These are phyloP conservation scores for Phytophthora sp. DNA, from an alignment of 352 stramenopile genomes.

Conservation along the genomic window DNA sequence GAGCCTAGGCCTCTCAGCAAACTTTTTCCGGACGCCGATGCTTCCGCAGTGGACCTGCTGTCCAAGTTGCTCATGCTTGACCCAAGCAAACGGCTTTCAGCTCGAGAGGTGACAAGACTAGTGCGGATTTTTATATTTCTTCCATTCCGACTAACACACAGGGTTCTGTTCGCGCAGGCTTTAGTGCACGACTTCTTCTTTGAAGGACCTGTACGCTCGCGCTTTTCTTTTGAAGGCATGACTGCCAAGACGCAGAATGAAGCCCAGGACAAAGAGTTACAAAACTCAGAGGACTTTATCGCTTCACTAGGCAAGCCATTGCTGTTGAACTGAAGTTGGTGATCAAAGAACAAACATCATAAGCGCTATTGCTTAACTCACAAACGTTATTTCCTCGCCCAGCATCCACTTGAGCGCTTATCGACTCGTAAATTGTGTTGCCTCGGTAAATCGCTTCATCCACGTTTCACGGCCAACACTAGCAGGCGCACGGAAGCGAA, in stretches of 20 bases:
- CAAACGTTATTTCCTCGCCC: not conserved
- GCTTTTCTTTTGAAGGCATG: conserved; percentile 21
- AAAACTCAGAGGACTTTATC: conserved; percentile 31
- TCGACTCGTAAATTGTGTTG: conserved; percentile 52
- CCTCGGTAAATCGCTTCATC: conserved; percentile 81
- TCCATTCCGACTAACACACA: not conserved
- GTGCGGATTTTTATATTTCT: not conserved
- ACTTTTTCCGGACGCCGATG: conserved; percentile 55
- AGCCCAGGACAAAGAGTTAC: not conserved
- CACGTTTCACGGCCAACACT: conserved; percentile 78
- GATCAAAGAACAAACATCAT: conserved; percentile 7
- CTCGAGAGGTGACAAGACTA: conserved; percentile 38
- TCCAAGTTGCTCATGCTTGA: conserved; percentile 35
- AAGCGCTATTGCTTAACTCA: too few species aligned
- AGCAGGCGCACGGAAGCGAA: conserved; percentile 73
- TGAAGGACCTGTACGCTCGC: conserved; percentile 24
- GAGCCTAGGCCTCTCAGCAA: conserved; percentile 41
- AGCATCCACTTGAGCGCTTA: conserved; percentile 2
- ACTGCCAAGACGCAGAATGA: not conserved
- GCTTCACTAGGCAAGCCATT: conserved; percentile 46
- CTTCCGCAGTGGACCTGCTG: conserved; percentile 58
- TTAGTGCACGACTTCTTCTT: conserved; percentile 59
- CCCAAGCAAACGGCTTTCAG: conserved; percentile 39
- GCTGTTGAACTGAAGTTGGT: conserved; percentile 4
- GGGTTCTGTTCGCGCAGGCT: conserved; percentile 19